phyloP scores from a whole-genome alignment of 345 rosid genomes.

The Brassica carinata region DNA sequence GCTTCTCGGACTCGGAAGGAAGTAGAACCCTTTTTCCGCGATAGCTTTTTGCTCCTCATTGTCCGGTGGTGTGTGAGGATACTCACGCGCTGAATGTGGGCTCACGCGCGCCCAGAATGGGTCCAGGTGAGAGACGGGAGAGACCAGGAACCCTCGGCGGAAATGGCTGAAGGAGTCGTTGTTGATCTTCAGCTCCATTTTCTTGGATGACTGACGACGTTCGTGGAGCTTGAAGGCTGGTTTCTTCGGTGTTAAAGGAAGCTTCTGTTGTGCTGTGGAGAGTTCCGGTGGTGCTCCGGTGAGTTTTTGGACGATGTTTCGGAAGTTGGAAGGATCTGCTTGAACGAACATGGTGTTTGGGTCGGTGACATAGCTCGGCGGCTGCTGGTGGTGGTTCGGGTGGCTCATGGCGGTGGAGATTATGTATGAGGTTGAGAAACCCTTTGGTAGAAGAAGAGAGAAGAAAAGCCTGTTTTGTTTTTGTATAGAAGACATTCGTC shows the following conservation, averaged over 20 bases:
- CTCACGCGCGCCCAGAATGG: slow-evolving; percentile 46
- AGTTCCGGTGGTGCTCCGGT: slow-evolving; percentile 74
- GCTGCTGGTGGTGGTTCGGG: slow-evolving; percentile 33
- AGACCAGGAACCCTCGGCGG: slow-evolving; percentile 52
- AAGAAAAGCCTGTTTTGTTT: slow-evolving; percentile 23
- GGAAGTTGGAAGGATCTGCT: slow-evolving; percentile 84
- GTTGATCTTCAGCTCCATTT: slow-evolving; percentile 69
- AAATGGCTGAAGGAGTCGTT: slow-evolving; percentile 34
- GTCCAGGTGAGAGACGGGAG: slow-evolving; percentile 80
- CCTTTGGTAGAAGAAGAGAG: not conserved
- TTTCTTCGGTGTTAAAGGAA: slow-evolving; percentile 54
- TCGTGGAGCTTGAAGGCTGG: slow-evolving; percentile 83
- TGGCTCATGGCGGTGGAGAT: slow-evolving; percentile 37
- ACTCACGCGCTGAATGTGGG: slow-evolving; percentile 41
- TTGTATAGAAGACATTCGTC: slow-evolving; percentile 34
- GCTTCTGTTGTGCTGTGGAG: slow-evolving; percentile 47
- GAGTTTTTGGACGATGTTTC: slow-evolving; percentile 80
- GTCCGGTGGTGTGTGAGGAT: slow-evolving; percentile 25
- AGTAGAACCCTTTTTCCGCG: slow-evolving; percentile 68
- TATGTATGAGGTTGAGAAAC: not conserved
- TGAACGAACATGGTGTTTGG: slow-evolving; percentile 87
- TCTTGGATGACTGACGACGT: slow-evolving; percentile 63
- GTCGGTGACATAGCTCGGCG: slow-evolving; percentile 50
- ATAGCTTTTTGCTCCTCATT: slow-evolving; percentile 56
- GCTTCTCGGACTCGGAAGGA: slow-evolving; percentile 68